A percentile compares a stretch with the other conserved stretches of the same genome.
Evolutionary conservation across 2,329 filamentous ascomycete genomes (phyloP).

Genomic region (Neofusicoccum kwambonambiense): DNA sequence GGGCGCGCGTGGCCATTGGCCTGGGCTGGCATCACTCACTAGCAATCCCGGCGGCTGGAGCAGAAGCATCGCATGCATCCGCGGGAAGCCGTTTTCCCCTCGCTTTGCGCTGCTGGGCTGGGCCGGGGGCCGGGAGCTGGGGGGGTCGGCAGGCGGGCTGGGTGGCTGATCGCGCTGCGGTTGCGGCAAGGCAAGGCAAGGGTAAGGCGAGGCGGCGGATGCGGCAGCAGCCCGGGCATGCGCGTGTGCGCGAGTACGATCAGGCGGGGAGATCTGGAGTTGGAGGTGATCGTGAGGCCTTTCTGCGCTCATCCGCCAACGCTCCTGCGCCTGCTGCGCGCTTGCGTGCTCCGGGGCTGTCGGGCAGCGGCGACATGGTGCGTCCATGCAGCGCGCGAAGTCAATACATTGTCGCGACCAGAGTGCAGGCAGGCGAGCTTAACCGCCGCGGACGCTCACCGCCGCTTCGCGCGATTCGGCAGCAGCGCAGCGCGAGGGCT

Average conservation of each 20-base stretch:
- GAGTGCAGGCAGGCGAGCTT: background rate
- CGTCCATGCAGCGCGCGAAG: conserved; percentile 4
- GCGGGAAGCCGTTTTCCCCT: conserved; percentile 14
- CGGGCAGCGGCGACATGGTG: conserved; percentile 3
- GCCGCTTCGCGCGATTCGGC: conserved; percentile 12
- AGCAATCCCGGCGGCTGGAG: background rate
- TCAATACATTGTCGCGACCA: background rate
- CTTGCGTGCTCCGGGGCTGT: conserved; percentile 1
- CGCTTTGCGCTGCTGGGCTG: conserved; percentile 4
- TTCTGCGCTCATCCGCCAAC: background rate
- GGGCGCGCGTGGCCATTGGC: background rate
- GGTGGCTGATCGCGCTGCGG: conserved; percentile 9
- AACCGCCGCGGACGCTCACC: conserved; percentile 8
- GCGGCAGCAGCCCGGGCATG: conserved; percentile 6
- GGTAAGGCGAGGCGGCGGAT: conserved; percentile 6
- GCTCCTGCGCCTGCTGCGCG: background rate
- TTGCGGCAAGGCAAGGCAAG: conserved; percentile 12
- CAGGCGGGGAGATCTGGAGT: conserved; percentile 13
- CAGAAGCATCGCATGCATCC: conserved; percentile 15
- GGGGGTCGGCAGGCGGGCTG: background rate
- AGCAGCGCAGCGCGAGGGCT: background rate
- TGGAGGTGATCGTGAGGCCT: conserved; percentile 9
- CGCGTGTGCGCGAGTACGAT: conserved; percentile 1
- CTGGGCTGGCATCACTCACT: background rate
- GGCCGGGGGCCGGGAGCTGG: background rate